Evolutionary conservation across 208 protist genomes (phyloP).

Genomic region (Wallacemonas sp.): DNA sequence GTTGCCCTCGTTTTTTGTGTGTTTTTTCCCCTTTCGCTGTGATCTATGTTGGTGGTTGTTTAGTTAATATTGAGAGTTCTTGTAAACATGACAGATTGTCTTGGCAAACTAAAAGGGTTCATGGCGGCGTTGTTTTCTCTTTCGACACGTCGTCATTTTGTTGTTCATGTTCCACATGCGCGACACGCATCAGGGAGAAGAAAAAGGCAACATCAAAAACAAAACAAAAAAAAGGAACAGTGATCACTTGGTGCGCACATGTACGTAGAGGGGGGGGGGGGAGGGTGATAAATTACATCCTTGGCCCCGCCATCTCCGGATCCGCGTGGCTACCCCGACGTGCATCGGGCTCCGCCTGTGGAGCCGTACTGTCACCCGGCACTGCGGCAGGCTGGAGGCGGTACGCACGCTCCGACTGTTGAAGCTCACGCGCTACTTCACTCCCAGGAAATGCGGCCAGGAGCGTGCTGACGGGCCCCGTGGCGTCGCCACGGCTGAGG

Average conservation of each 20-base stretch:
- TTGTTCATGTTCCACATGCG: too few relatives aligned
- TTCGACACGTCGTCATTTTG: too few relatives aligned
- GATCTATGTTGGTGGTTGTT: too few relatives aligned
- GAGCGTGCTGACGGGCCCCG: background rate
- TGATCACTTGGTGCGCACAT: too few relatives aligned
- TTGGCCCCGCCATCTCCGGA: background rate
- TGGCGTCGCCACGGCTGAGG: background rate
- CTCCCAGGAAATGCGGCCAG: conserved; percentile 4
- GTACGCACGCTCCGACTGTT: conserved; percentile 9
- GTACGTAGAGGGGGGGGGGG: too few relatives aligned
- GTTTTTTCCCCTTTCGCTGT: too few relatives aligned
- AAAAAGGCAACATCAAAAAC: conserved; percentile 1
- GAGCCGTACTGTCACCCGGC: background rate
- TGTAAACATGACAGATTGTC: too few relatives aligned
- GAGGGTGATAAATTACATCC: background rate
- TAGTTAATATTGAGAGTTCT: too few relatives aligned
- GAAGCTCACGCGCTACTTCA: conserved; percentile 9
- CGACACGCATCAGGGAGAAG: background rate
- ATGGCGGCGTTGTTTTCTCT: too few relatives aligned
- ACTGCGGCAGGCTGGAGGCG: background rate
- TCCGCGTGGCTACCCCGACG: conserved; percentile 6
- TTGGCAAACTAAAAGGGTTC: too few relatives aligned
- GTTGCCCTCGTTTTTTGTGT: too few relatives aligned
- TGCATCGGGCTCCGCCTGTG: background rate
- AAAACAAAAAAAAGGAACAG: conserved; percentile 1